These are phyloP conservation scores for Podaxis sp. DNA, from an alignment of 768 basidiomycete species.

Conservation along the genomic window DNA sequence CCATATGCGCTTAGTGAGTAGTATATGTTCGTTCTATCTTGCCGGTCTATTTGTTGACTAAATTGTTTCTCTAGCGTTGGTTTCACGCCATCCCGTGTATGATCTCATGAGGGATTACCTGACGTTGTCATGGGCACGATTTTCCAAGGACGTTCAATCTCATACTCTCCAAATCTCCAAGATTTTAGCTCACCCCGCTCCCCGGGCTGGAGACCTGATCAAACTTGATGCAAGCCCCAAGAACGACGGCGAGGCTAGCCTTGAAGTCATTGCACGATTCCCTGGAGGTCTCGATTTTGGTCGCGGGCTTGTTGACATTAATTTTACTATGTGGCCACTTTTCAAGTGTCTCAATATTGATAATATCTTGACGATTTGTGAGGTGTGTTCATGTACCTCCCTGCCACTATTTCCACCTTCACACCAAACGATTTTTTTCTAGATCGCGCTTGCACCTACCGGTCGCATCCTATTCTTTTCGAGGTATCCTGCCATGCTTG, in stretches of 20 bases:
- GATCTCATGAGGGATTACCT: conserved; percentile 95
- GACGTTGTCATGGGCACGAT: conserved; percentile 93
- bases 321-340: conserved; percentile 96
- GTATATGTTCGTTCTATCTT: conserved; percentile 14
- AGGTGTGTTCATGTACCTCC: conserved; percentile 44
- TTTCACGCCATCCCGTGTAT: conserved; percentile 92
- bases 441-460: conserved; percentile 87
- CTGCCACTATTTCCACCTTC: background rate
- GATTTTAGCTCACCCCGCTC: conserved; percentile 84
- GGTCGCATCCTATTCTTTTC: conserved; percentile 88
- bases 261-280: conserved; percentile 88
- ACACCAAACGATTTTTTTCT: conserved; percentile 25
- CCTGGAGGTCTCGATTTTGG: conserved; percentile 95
- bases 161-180: conserved; percentile 90
- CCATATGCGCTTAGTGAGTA: conserved; percentile 86
- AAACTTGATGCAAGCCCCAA: conserved; percentile 81
- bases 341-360: conserved; percentile 93
- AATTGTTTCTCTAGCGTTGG: conserved; percentile 54
- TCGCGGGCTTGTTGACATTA: conserved; percentile 86
- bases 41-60: conserved; percentile 15
- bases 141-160: conserved; percentile 91
- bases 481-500: conserved; percentile 88
- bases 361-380: conserved; percentile 90
- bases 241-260: conserved; percentile 49
- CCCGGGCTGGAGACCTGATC: conserved; percentile 83